Conservation (phyloP, 2,329 filamentous ascomycete species). For the Hypoxylon sp. region DNA sequence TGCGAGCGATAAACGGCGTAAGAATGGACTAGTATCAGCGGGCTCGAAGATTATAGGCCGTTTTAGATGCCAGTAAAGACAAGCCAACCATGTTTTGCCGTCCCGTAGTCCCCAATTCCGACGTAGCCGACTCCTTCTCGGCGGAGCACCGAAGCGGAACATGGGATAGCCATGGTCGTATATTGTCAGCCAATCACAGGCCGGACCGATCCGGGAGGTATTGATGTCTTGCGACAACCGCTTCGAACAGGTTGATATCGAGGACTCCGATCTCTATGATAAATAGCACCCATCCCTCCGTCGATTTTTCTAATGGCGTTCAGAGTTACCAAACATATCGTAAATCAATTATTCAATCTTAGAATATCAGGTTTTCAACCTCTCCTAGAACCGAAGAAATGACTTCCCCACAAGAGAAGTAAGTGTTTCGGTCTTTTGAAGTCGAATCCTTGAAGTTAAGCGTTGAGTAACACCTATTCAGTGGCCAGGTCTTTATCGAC, state of each 20-base stretch:
- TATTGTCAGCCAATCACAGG: constrained; percentile 32
- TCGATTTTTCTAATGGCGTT: not conserved
- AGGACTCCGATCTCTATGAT: constrained; percentile 1
- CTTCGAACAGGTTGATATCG: not conserved
- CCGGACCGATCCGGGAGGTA: constrained; percentile 1
- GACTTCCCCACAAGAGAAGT: constrained; percentile 24
- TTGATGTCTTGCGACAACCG: not conserved
- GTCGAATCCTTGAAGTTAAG: not conserved
- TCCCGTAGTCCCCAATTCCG: constrained; percentile 4
- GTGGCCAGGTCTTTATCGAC: constrained; percentile 23
- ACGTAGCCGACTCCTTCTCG: constrained; percentile 1
- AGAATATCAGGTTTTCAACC: constrained; percentile 1
- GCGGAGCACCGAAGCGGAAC: constrained; percentile 27
- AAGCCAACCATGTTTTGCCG: not conserved
- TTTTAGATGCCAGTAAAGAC: not conserved
- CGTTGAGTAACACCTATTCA: constrained; percentile 6
- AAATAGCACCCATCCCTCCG: constrained; percentile 18
- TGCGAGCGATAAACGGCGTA: not conserved
- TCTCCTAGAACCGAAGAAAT: not conserved
- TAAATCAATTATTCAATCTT: not conserved
- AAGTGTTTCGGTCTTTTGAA: not conserved
- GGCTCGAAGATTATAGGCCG: not conserved
- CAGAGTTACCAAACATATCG: not conserved
- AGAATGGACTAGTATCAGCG: not conserved
- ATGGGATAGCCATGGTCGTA: constrained; percentile 25